Evolutionary conservation across 2,329 filamentous ascomycete genomes (phyloP), one percentile per base, ranked within the genome.

Genomic region (Lasiodiplodia sp.): DNA sequence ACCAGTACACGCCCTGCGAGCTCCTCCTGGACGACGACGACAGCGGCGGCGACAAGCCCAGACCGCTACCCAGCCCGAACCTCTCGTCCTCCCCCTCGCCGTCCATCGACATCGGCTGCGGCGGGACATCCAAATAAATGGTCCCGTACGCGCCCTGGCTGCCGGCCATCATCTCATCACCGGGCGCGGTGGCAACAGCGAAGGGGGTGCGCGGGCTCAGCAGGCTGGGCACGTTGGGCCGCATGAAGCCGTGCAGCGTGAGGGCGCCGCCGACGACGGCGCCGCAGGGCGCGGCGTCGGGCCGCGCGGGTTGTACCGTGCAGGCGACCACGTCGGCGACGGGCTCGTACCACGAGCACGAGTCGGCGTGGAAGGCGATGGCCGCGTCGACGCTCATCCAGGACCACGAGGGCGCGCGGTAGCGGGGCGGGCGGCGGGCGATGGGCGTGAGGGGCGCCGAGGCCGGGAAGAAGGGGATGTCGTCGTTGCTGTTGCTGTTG

Each of bases 321-420:
- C 31, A 28, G 14, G 18, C 11, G 28, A 68, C 12, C 14, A 68
- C 52, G 37, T 49, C 44, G 38, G 51, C 49, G n/a, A 34, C 58
- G 37, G 67, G 57, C 51, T 68, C 67, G 58, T 63, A 68, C 57
- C 67, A 68, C 14, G 44, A 60, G 57, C 67, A 68, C 21, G 31
- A 37, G 52, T 64, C 67, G 40, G 67, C 67, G 40, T 68, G 67
- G 49, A 64, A 68, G 51, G 57, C 34, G 57, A 68, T 53, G 37
- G 67, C 34, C 21, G 51, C 62, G 52, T 69, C 44, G 40, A 69
- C 8, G 44, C 37, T 67, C 52, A 62, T 53, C 68, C 62, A 69
- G 8, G 63, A 52, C 60, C 60, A 64, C 18, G 25, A 31, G 2
- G 60, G 60, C n/a, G 60, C 60, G 60, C 60, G 60, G 65, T 65